Evolutionary conservation across 345 rosid genomes (phyloP).

Genomic region (Aurinia saxatilis): DNA sequence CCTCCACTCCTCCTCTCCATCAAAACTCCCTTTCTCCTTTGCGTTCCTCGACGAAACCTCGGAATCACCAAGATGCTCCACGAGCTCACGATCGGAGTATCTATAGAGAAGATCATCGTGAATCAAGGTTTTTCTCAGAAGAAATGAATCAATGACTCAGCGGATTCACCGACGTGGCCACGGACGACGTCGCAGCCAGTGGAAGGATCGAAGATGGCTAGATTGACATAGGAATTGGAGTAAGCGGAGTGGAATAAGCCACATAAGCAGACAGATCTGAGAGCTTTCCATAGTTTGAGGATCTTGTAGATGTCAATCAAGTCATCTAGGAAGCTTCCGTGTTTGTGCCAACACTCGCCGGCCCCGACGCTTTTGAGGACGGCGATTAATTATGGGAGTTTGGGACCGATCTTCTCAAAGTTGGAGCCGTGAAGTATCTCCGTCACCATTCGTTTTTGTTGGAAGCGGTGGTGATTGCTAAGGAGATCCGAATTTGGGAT

Average conservation of each 20-base stretch:
- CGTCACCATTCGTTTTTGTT: no score
- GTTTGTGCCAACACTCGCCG: constrained; percentile 99
- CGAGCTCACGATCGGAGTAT: constrained; percentile 64
- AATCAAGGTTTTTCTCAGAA: constrained; percentile 85
- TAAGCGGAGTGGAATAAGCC: constrained; percentile 96
- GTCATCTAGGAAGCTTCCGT: constrained; percentile 87
- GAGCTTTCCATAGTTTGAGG: constrained; percentile 76
- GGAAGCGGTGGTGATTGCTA: no score
- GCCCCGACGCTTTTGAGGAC: constrained; percentile 85
- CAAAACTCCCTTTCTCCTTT: constrained; percentile 48
- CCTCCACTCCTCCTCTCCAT: constrained; percentile 72
- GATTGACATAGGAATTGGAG: constrained; percentile 86
- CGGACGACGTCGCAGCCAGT: constrained; percentile 84
- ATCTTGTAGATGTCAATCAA: constrained; percentile 72
- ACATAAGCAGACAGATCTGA: constrained; percentile 74
- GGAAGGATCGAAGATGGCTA: constrained; percentile 81
- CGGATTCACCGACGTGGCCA: constrained; percentile 65
- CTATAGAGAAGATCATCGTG: constrained; percentile 75
- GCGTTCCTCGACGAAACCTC: constrained; percentile 52
- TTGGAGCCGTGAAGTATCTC: no score
- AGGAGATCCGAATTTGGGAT: no score
- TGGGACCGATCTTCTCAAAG: constrained; percentile 49
- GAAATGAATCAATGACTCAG: constrained; percentile 77
- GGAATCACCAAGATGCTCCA: constrained; percentile 58
- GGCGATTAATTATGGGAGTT: constrained; percentile 54